Conservation (phyloP, 768 basidiomycete genomes). For the Kwoniella europaea region DNA sequence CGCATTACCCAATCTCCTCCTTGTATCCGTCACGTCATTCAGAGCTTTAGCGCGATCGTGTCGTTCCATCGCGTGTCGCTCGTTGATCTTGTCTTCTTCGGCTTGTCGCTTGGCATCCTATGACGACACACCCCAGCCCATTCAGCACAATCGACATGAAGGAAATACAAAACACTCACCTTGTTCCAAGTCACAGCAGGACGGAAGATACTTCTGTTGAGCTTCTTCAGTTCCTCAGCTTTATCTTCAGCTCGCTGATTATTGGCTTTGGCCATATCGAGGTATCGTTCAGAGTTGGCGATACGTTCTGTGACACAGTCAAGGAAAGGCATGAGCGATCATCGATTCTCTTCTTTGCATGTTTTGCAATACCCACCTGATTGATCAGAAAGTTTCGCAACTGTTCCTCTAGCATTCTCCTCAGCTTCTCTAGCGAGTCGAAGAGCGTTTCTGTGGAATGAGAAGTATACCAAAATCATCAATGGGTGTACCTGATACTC, state of each 20-base stretch:
- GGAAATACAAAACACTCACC: slow-evolving; percentile 25
- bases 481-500: no score
- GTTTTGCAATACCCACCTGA: slow-evolving; percentile 69
- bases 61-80: slow-evolving; percentile 86
- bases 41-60: slow-evolving; percentile 81
- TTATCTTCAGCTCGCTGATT: slow-evolving; percentile 87
- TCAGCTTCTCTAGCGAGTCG: slow-evolving; percentile 94
- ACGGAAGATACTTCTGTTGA: slow-evolving; percentile 93
- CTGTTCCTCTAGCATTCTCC: slow-evolving; percentile 86
- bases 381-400: slow-evolving; percentile 83
- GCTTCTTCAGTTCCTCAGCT: slow-evolving; percentile 88
- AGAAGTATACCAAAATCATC: background rate
- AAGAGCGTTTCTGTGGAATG: slow-evolving; percentile 70
- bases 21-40: slow-evolving; percentile 82
- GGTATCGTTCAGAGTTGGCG: slow-evolving; percentile 91
- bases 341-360: background rate
- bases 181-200: slow-evolving; percentile 93
- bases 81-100: slow-evolving; percentile 79
- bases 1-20: slow-evolving; percentile 80
- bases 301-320: slow-evolving; percentile 61
- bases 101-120: slow-evolving; percentile 79
- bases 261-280: slow-evolving; percentile 88
- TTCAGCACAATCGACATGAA: no score
- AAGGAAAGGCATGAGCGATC: slow-evolving; percentile 2
- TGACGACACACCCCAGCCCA: no score